Evolutionary conservation across 2,329 filamentous ascomycete species (phyloP).

Genomic region (Sordariomycetes sp.): DNA sequence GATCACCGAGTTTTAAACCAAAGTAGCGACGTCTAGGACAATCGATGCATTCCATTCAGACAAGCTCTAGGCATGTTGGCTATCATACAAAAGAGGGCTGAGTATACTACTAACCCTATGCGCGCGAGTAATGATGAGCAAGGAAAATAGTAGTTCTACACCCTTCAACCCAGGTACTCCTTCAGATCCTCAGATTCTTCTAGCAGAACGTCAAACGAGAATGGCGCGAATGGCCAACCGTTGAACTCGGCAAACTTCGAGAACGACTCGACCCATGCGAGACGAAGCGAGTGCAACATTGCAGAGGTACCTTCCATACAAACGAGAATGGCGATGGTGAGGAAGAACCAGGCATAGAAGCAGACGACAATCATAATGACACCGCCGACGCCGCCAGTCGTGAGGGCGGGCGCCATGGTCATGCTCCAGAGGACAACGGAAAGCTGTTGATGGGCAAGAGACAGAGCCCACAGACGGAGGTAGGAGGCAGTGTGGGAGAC

Average conservation of each 20-base stretch:
- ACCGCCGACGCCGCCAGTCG: slow-evolving; percentile 54
- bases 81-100: too few relatives aligned
- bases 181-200: slow-evolving; percentile 68
- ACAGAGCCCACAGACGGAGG: slow-evolving; percentile 95
- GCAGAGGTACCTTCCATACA: slow-evolving; percentile 95
- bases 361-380: slow-evolving; percentile 73
- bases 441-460: slow-evolving; percentile 94
- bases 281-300: slow-evolving; percentile 84
- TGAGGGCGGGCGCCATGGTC: slow-evolving; percentile 76
- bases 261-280: slow-evolving; percentile 97
- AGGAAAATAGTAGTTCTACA: too few relatives aligned
- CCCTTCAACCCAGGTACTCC: slow-evolving; percentile 41
- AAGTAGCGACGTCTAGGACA: too few relatives aligned
- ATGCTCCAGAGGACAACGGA: slow-evolving; percentile 94
- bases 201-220: slow-evolving; percentile 75
- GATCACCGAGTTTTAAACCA: too few relatives aligned
- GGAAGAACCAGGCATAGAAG: slow-evolving; percentile 85
- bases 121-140: slow-evolving; percentile 7
- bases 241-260: slow-evolving; percentile 94
- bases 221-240: slow-evolving; percentile 78
- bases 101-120: too few relatives aligned
- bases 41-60: too few relatives aligned
- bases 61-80: too few relatives aligned
- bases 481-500: slow-evolving; percentile 98
- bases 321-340: slow-evolving; percentile 63